These are phyloP conservation scores for Ottelia alismoides DNA, from an alignment of 106 monocot species.

Conservation along the genomic window DNA sequence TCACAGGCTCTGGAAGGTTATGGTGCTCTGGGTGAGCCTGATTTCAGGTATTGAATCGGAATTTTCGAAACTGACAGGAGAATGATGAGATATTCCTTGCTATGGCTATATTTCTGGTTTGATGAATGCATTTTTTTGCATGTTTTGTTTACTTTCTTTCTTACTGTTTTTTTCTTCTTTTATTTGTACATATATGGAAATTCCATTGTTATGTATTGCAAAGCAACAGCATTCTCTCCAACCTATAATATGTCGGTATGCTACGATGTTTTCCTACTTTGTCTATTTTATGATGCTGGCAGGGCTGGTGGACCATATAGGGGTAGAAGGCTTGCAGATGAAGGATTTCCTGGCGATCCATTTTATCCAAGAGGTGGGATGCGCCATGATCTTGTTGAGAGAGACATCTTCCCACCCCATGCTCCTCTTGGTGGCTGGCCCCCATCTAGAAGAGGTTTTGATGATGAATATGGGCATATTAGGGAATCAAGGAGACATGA, in stretches of 20 bases:
- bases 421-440: constrained; percentile 47
- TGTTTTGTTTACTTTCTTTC: neutral
- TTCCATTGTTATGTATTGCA: neutral
- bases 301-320: constrained; percentile 76
- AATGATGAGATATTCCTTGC: too few relatives aligned
- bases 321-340: constrained; percentile 56
- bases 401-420: constrained; percentile 52
- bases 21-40: constrained; percentile 53
- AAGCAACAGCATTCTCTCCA: neutral
- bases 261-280: neutral
- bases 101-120: neutral
- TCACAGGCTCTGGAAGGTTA: constrained; percentile 99
- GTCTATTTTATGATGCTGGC: constrained; percentile 1
- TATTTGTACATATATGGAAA: neutral
- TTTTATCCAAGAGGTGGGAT: constrained; percentile 39
- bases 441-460: constrained; percentile 56
- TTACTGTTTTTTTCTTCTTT: neutral
- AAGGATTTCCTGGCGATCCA: constrained; percentile 50
- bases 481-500: constrained; percentile 58
- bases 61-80: too few relatives aligned
- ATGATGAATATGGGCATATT: constrained; percentile 46
- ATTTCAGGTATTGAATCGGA: constrained; percentile 97
- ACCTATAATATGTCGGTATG: neutral
- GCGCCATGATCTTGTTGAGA: constrained; percentile 33
- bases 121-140: neutral